Evolutionary conservation across 1,284 basidiomycete species (phyloP), one percentile per base, ranked within the genome.

Genomic region (Melampsora abietis-canadensis): DNA sequence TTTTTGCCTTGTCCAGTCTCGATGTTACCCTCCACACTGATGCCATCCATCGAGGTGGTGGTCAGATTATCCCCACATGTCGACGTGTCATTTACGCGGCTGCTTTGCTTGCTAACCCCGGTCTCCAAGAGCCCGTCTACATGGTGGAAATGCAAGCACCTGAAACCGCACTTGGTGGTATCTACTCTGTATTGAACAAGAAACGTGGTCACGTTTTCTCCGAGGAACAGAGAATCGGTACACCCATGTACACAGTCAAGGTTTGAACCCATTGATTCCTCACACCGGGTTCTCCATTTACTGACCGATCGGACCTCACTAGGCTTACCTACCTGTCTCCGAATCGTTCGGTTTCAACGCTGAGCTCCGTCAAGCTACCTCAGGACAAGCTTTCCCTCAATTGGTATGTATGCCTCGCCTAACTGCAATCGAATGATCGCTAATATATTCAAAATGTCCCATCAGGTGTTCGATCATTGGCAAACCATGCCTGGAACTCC

Each of bases 281-380:
- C 15, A 54, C 31, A 27, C 47, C 4, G 17, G n/a, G 63, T 65
- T 47, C 7, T 30, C 6, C 30, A 59, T 61, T 54, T 24, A 63
- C 10, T 31, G 40, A 51, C 40, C 21, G 60, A 30, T 66, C 51
- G 10, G 19, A 51, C 10, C 37, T 24, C 10, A 60, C 44, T 61
- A 74, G 70, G 94, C 94, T 46, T 96, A 94, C 87, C 87, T 98
- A 69, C 95, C 95, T 82, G 94, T 98, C 84, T 86, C 87, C 84
- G 95, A 98, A 85, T 98, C 95, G 21, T 98, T 98, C 86, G 95
- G 96, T 80, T 98, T 98, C 90, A 98, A 95, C 84, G 93, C 90
- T 80, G 94, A 92, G 80, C 88, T 99, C 75, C 91, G 96, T 81
- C 88, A 89, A 82, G 89, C 91, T 77, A 99, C 95, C 66, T 88